Conservation (phyloP, 352 stramenopile genomes). For the Pythium rhizo-oryzae region DNA sequence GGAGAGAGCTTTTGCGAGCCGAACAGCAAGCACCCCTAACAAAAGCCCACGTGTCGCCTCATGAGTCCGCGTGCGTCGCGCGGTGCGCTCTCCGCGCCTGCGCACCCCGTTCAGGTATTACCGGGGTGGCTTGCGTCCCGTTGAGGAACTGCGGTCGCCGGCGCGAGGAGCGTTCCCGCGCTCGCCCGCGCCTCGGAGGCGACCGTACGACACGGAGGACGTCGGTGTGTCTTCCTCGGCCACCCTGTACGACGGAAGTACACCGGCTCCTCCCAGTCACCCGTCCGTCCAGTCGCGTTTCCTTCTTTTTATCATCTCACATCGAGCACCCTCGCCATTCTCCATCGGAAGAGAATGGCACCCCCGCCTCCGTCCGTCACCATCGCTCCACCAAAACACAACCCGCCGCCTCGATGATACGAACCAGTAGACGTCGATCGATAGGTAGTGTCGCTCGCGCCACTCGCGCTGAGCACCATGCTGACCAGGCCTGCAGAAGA, state of each 20-base stretch:
- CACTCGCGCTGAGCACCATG: slow-evolving; percentile 7
- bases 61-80: background rate
- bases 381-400: slow-evolving; percentile 1
- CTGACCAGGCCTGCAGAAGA: slow-evolving; percentile 23
- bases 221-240: background rate
- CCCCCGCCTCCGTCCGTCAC: background rate
- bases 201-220: background rate
- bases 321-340: slow-evolving; percentile 4
- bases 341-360: slow-evolving; percentile 28
- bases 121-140: background rate
- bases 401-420: slow-evolving; percentile 4
- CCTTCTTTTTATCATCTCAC: background rate
- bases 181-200: background rate
- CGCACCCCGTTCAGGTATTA: background rate
- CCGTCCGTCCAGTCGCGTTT: background rate
- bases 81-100: no score
- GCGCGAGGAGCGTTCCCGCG: background rate
- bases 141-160: background rate
- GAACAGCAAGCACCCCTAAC: background rate
- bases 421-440: background rate
- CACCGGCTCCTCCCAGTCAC: background rate
- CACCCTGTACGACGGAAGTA: background rate
- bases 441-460: background rate
- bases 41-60: background rate
- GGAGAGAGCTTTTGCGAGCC: background rate